phyloP scores from a whole-genome alignment of 495 filamentous ascomycete genomes.

The Glarea lozoyensis region DNA sequence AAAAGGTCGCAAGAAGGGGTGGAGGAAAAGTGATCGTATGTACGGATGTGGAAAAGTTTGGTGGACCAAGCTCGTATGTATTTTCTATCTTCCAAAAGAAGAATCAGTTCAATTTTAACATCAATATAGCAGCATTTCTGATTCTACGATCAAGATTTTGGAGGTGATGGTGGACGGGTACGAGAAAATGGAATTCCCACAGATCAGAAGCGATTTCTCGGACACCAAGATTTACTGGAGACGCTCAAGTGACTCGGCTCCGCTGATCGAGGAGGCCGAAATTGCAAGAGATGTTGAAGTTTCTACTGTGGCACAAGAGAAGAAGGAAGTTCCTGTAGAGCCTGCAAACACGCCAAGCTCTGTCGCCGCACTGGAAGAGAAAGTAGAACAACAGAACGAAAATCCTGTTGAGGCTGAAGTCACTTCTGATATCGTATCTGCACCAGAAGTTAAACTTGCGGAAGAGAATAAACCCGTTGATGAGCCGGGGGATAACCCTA shows the following conservation, averaged over 20 bases:
- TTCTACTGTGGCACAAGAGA: not conserved
- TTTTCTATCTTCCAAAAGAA: not conserved
- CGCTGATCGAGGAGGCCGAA: not conserved
- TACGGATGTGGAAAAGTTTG: conserved; percentile 20
- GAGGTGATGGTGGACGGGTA: conserved; percentile 13
- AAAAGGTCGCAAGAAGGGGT: conserved; percentile 15
- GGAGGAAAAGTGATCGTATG: conserved; percentile 15
- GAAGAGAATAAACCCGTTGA: no score
- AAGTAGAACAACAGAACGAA: no score
- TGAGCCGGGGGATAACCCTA: no score
- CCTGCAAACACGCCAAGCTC: no score
- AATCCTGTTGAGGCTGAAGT: no score
- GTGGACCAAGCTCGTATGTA: conserved; percentile 14
- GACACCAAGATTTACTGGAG: conserved; percentile 22
- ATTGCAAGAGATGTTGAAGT: not conserved
- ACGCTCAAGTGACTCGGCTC: not conserved
- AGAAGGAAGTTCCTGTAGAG: no score
- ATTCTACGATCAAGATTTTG: conserved; percentile 4
- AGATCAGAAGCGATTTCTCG: conserved; percentile 20
- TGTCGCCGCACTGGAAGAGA: no score
- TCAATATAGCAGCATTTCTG: conserved; percentile 1
- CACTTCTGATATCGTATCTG: no score
- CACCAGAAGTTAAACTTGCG: no score
- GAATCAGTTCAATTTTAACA: conserved; percentile 1
- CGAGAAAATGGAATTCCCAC: conserved; percentile 16